Base-by-base conservation (phyloP, 768 basidiomycete genomes). In the Trametes cubensis region DNA sequence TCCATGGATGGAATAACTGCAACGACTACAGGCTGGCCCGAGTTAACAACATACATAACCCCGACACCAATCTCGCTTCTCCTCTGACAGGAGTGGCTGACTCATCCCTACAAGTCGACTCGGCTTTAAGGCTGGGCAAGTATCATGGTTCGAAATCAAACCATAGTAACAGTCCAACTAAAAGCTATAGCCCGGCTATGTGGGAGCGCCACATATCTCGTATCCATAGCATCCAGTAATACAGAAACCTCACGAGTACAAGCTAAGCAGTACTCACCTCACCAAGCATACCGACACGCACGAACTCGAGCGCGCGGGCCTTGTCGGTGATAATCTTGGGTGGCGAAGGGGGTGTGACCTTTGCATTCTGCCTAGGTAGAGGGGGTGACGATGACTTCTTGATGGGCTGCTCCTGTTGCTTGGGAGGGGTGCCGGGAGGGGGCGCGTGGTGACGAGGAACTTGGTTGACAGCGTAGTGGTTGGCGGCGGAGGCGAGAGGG, bases 251-350 rank as follows among this genome's bases (percentile, higher is more conserved):
- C 11, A 2, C 28, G 4, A 28, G 10, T 10, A 34, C 42, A 51
- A 38, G 64, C 62, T 6, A 14, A 46, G 13, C 20, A 7, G 34
- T 11, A 78, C 87, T 50, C 62, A 94, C 92, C 87, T 97, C 94
- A 67, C 94, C 94, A 55, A 97, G 78, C 71, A 95, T 92, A 21
- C 90, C 90, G 26, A 94, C 85, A 51, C 92, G 83, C 41, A 81
- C 79, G 67, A 87, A 91, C 56, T 86, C 81, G 60, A 85, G 66
- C 38, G 78, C 67, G 41, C 83, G 81, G 46, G 73, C 74, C 75
- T 83, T 83, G 77, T 92, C 91, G 2, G 76, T 79, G 67, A 94
- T 94, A 58, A 90, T 73, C 69, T 80, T 85, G 8, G 92, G 92
- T 2, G 92, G 92, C 0, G 90, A 90, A 0, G 92, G 92, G 0